Base-by-base conservation (phyloP, 2,329 filamentous ascomycete genomes). In the Coleophoma cylindrospora region DNA sequence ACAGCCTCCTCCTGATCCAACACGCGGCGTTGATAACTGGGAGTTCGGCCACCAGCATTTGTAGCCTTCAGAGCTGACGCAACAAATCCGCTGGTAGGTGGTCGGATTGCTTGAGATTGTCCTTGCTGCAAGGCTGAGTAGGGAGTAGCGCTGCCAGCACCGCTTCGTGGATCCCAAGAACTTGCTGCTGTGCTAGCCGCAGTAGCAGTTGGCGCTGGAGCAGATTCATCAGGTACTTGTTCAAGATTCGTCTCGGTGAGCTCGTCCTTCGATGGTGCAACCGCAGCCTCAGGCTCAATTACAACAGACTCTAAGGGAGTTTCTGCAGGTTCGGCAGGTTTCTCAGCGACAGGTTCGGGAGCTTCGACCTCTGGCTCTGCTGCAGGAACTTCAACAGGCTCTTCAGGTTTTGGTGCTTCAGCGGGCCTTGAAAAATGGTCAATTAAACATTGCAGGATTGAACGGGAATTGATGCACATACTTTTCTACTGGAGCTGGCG, bases 1-100 rank as follows among this genome's bases (percentile, higher is more conserved):
- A 99, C 94, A 52, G 94, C 90, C 73, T 99, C 94, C 69, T 96
- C 91, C 67, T 99, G 94, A 62, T 97, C 91, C 63, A 95, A 77
- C 48, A 96, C 80, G 62, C 90, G 87, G 58, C 92, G 84, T 68
- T 95, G 87, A 69, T 87, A 90, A 71, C 86, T 91, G 17, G 89
- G 81, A 49, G 83, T 84, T 54, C 92, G 87, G 53, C 76, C 74
- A 50, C 79, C 70, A 21, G 80, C 73, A 54, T 63, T 83, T 72
- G 52, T 80, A 12, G 88, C 88, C 73, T 95, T 96, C 62, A 88
- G 76, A 22, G 90, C 89, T 45, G 85, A 87, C n/a, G 89, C 79
- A 45, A 87, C 89, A 67, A 82, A 95, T 48, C 88, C 88, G 63
- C 86, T 87, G 48, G 85, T 70, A 40, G 82, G 76, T 38, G 85